A percentile compares a stretch with the other conserved stretches of the same genome.
Conservation (phyloP, 495 filamentous ascomycete genomes). For the Talaromyces proteolyticus region DNA sequence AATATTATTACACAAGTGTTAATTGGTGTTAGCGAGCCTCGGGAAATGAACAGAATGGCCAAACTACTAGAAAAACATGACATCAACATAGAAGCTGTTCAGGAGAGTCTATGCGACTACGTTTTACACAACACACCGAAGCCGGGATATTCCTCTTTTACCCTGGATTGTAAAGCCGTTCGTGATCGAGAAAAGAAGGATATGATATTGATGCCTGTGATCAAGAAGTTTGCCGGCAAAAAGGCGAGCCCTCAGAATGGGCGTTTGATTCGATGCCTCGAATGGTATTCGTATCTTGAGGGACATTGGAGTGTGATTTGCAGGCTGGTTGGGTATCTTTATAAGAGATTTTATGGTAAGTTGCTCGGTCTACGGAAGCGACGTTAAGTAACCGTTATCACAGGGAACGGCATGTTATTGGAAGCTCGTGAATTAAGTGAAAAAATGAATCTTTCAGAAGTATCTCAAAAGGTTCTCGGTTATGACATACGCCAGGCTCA, state of each 20-base stretch:
- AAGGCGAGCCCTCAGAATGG: constrained; percentile 57
- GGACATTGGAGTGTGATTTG: constrained; percentile 69
- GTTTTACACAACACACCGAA: constrained; percentile 27
- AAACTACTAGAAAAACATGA: constrained; percentile 46
- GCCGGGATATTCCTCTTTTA: constrained; percentile 24
- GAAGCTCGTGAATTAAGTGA: constrained; percentile 59
- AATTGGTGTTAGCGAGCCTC: constrained; percentile 55
- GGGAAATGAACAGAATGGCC: constrained; percentile 42
- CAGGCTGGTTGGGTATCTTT: constrained; percentile 56
- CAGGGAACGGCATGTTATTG: constrained; percentile 4
- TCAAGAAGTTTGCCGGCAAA: constrained; percentile 60
- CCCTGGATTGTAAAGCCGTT: constrained; percentile 27
- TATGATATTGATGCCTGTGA: constrained; percentile 32
- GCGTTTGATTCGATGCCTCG: constrained; percentile 67
- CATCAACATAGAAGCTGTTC: constrained; percentile 46
- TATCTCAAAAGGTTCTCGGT: constrained; percentile 37
- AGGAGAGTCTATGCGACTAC: constrained; percentile 50
- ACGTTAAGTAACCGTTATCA: background rate
- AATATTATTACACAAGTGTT: constrained; percentile 46
- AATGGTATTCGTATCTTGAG: constrained; percentile 76
- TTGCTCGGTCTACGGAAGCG: background rate
- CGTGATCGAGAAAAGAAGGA: constrained; percentile 24
- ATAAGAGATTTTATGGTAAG: constrained; percentile 50
- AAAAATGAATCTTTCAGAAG: constrained; percentile 32
- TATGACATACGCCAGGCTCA: constrained; percentile 31